Evolutionary conservation across 768 basidiomycete genomes (phyloP).

Genomic region (Rhodosporidiobolus sp.): DNA sequence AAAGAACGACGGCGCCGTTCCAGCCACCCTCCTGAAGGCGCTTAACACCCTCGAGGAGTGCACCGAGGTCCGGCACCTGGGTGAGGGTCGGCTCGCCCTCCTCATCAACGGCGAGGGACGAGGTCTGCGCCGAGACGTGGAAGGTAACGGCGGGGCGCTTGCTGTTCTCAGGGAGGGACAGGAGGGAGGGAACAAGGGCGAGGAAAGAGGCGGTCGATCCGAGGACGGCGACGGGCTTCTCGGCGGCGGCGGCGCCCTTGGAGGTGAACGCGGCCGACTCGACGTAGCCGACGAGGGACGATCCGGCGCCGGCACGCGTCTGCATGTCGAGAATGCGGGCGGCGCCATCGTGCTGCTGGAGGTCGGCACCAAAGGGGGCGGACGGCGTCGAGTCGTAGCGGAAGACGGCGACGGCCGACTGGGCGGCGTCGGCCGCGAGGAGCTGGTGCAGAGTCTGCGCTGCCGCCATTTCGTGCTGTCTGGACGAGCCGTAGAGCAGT

Average conservation of each 20-base stretch:
- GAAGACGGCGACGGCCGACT: constrained; percentile 28
- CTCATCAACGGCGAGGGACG: constrained; percentile 60
- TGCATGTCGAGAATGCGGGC: constrained; percentile 63
- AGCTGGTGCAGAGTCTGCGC: constrained; percentile 31
- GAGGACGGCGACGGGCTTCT: constrained; percentile 49
- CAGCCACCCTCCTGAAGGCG: constrained; percentile 58
- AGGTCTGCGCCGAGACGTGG: constrained; percentile 69
- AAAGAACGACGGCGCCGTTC: constrained; percentile 69
- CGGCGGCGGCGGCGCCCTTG: constrained; percentile 55
- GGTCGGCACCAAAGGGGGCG: constrained; percentile 26
- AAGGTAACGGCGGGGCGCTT: constrained; percentile 68
- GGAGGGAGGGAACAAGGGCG: constrained; percentile 74
- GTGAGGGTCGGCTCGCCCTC: constrained; percentile 52
- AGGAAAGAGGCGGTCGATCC: constrained; percentile 80
- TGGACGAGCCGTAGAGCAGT: not conserved
- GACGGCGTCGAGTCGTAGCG: constrained; percentile 35
- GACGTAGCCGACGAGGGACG: constrained; percentile 64
- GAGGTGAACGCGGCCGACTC: constrained; percentile 67
- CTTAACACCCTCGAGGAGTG: constrained; percentile 58
- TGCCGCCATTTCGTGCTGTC: not conserved
- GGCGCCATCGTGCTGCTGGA: constrained; percentile 2
- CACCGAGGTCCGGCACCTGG: constrained; percentile 72
- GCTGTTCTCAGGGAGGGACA: constrained; percentile 65
- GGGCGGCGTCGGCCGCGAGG: constrained; percentile 24
- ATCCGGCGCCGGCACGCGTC: constrained; percentile 78